Percentiles rank a stretch among this genome's conserved stretches.
Conservation (phyloP, 1,284 basidiomycete species). For the Limonomyces culmigenus region DNA sequence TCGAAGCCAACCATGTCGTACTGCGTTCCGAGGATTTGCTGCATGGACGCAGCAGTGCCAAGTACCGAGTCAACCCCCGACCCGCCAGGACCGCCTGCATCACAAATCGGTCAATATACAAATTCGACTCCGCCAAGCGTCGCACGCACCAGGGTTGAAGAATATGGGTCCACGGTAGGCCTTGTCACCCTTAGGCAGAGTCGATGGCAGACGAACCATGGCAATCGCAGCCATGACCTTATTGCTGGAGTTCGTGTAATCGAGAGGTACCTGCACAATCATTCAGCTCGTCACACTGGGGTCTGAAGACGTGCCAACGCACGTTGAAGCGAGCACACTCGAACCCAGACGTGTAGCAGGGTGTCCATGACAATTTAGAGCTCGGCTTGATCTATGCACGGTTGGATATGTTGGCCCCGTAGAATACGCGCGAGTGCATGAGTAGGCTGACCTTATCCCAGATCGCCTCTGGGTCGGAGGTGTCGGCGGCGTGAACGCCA, state of each 20-base stretch:
- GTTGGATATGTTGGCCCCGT: background rate
- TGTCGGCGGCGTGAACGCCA: too few relatives aligned
- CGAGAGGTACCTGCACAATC: background rate
- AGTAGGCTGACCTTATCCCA: background rate
- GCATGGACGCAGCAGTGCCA: background rate
- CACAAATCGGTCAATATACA: too few relatives aligned
- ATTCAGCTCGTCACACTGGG: too few relatives aligned
- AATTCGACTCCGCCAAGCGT: too few relatives aligned
- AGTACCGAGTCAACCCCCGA: background rate
- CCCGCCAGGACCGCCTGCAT: background rate
- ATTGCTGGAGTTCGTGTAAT: background rate
- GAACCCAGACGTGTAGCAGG: background rate
- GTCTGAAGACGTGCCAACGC: too few relatives aligned
- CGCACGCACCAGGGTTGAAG: background rate
- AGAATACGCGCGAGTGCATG: background rate
- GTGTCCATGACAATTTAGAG: background rate
- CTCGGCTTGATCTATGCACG: background rate
- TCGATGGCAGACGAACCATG: background rate
- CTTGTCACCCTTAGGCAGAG: background rate
- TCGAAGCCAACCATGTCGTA: background rate
- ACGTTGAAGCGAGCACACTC: background rate
- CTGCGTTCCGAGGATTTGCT: background rate
- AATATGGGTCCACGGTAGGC: background rate
- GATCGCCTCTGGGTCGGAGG: background rate
- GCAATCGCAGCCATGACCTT: background rate